Evolutionary conservation across 352 stramenopile genomes (phyloP).

Genomic region (Phytophthora ohioensis): DNA sequence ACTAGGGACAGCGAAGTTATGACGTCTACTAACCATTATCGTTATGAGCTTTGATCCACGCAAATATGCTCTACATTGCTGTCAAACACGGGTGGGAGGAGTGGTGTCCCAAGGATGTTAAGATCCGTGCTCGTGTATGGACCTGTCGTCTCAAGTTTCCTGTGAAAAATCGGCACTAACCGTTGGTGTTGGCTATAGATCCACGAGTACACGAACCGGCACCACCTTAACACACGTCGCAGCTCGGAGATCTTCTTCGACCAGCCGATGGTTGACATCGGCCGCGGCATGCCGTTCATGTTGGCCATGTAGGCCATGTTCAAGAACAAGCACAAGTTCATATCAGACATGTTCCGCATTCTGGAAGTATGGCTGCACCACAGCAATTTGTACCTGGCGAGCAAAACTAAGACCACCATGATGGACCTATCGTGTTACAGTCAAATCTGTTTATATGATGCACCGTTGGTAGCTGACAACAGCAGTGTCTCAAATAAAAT

Average conservation of each 20-base stretch:
- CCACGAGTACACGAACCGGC: conserved; percentile 84
- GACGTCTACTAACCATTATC: background rate
- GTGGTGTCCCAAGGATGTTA: conserved; percentile 68
- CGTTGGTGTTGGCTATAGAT: conserved; percentile 45
- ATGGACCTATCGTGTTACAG: conserved; percentile 82
- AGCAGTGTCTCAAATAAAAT: too few species aligned
- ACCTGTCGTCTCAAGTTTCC: background rate
- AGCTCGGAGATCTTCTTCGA: conserved; percentile 75
- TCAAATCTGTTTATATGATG: conserved; percentile 38
- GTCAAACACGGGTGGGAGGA: conserved; percentile 73
- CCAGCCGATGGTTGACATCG: conserved; percentile 66
- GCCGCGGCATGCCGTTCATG: conserved; percentile 41
- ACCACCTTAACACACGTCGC: conserved; percentile 73
- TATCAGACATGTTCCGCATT: conserved; percentile 66
- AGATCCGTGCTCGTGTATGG: conserved; percentile 69
- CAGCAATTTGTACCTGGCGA: conserved; percentile 69
- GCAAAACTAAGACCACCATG: conserved; percentile 59
- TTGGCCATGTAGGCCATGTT: conserved; percentile 51
- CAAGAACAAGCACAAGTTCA: conserved; percentile 61
- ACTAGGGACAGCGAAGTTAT: background rate
- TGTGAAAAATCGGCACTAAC: background rate
- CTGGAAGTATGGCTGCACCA: conserved; percentile 76
- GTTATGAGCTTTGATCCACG: conserved; percentile 46
- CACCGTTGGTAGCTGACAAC: too few species aligned
- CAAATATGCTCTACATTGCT: conserved; percentile 78